A percentile compares a stretch with the other conserved stretches of the same genome.
Conservation (phyloP, 331 rosid genomes). For the Telfairia occidentalis region DNA sequence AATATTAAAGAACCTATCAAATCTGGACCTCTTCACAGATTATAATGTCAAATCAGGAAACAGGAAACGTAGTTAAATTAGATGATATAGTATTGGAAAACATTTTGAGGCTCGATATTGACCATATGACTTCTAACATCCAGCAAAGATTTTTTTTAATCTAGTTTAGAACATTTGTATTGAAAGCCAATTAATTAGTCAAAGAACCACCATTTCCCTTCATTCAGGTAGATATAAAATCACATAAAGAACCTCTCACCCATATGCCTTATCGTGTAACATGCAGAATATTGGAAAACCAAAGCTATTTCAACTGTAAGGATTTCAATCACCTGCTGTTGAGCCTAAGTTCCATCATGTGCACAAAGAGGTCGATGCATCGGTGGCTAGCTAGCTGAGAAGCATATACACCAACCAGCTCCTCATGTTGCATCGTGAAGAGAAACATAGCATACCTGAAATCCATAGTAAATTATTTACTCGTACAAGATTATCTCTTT, state of each 20-base stretch:
- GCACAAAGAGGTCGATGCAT: slow-evolving; percentile 85
- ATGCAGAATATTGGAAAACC: not conserved
- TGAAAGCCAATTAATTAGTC: not conserved
- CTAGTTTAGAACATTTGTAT: not conserved
- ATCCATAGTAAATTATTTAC: slow-evolving; percentile 6
- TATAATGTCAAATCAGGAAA: not conserved
- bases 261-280: not conserved
- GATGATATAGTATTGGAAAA: not conserved
- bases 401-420: slow-evolving; percentile 90
- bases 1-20: not conserved
- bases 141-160: not conserved
- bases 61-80: not conserved
- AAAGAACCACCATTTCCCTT: not conserved
- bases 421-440: slow-evolving; percentile 91
- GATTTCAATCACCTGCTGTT: slow-evolving; percentile 54
- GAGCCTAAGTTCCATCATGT: slow-evolving; percentile 96
- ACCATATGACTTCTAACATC: not conserved
- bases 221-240: not conserved
- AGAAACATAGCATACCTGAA: slow-evolving; percentile 90
- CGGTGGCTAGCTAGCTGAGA: slow-evolving; percentile 91
- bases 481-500: not conserved
- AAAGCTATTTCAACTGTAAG: not conserved
- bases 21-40: not conserved
- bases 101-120: not conserved
- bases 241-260: not conserved